Percentiles rank a stretch among this genome's conserved stretches.
These are phyloP conservation scores for Cryptococcus sp. DNA, from an alignment of 1,284 basidiomycete genomes.

Conservation along the genomic window DNA sequence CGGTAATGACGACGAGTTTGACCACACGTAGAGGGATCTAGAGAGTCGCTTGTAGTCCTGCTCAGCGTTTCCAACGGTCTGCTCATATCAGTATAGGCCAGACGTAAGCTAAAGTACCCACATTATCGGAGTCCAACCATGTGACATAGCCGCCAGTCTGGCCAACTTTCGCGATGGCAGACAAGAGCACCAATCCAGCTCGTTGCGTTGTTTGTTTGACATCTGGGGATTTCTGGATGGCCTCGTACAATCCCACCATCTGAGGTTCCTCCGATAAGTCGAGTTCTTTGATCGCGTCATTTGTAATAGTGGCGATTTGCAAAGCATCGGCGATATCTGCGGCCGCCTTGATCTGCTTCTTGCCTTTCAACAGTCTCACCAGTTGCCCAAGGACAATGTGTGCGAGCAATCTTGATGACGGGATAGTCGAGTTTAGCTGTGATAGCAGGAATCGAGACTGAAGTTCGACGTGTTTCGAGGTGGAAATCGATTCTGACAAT, in stretches of 20 bases:
- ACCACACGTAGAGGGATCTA: constrained; percentile 56
- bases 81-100: neutral
- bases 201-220: constrained; percentile 31
- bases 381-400: constrained; percentile 60
- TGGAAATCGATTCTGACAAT: no score
- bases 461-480: no score
- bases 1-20: constrained; percentile 53
- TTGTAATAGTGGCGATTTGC: neutral
- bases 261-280: neutral
- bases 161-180: constrained; percentile 22
- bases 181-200: constrained; percentile 28
- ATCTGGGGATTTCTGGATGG: constrained; percentile 13
- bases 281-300: neutral
- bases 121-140: constrained; percentile 16
- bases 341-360: constrained; percentile 53
- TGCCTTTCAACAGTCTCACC: constrained; percentile 55
- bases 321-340: neutral
- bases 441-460: neutral
- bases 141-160: constrained; percentile 3
- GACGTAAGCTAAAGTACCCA: neutral
- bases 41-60: constrained; percentile 11
- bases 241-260: neutral
- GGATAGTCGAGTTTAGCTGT: constrained; percentile 53
- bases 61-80: neutral
- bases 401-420: constrained; percentile 57